Evolutionary conservation across 2,329 filamentous ascomycete species (phyloP).

Genomic region (Trichoderma atroviride): DNA sequence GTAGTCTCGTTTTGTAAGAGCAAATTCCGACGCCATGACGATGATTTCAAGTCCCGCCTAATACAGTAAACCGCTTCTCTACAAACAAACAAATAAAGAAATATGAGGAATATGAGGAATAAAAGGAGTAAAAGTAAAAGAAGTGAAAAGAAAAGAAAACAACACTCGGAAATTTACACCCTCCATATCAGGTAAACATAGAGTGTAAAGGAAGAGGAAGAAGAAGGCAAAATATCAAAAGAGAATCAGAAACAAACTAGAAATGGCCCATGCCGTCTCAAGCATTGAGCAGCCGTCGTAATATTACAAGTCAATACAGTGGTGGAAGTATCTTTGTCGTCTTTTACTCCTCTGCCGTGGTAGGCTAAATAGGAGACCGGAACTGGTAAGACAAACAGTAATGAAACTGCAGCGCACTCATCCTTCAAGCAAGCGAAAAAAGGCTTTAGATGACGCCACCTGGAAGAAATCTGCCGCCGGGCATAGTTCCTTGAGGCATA

Average conservation of each 20-base stretch:
- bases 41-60: constrained; percentile 42
- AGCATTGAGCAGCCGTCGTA: constrained; percentile 16
- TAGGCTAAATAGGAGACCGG: constrained; percentile 6
- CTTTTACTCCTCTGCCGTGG: constrained; percentile 2
- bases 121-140: neutral
- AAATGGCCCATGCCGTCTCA: constrained; percentile 6
- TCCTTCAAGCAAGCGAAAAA: neutral
- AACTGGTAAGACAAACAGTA: neutral
- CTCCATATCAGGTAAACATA: neutral
- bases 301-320: constrained; percentile 26
- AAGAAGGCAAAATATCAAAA: constrained; percentile 25
- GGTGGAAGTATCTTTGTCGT: constrained; percentile 18
- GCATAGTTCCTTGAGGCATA: constrained; percentile 35
- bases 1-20: constrained; percentile 23
- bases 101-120: neutral
- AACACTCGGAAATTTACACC: neutral
- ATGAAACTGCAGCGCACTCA: constrained; percentile 9
- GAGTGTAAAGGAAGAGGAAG: neutral
- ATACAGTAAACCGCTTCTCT: constrained; percentile 31
- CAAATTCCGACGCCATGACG: constrained; percentile 27
- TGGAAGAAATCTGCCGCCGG: constrained; percentile 42
- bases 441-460: constrained; percentile 51
- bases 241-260: constrained; percentile 25
- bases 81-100: neutral
- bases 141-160: neutral